Base-by-base conservation (phyloP, 495 filamentous ascomycete species). In the Amphirosellinia nigrospora region DNA sequence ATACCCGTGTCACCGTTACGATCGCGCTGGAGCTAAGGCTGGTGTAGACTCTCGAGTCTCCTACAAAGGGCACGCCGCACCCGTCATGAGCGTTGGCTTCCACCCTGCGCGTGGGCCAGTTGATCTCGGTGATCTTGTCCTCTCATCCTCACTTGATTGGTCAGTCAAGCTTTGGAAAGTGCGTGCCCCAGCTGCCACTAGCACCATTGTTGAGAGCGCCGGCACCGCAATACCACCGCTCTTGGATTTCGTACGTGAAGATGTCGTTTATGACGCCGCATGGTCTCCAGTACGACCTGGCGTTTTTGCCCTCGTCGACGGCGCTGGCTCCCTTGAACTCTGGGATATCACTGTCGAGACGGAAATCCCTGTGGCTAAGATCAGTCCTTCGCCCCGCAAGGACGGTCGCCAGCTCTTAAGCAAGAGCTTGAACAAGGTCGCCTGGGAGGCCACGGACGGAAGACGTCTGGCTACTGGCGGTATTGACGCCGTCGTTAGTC, bases 131-230 rank as follows among this genome's bases (percentile, higher is more conserved):
- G 96, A 99, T 71, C 84, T 99, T 3, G 91, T 98, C 53, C 86
- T 99, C 39, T 92, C 90, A 28, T 89, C 91, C 15, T 92, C 90
- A 52, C 83, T 98, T 15, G 96, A 99, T 83, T 99, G 96, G 96
- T 94, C 90, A 74, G 94, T 97, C 68, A 97, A 96, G 80, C 84
- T 99, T 30, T 99, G 96, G 96, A 95, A 94, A 79, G 91, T 95
- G 23, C 89, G 93, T 4, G 90, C 96, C 3, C 90, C 93, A 9
- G 90, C 89, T 0, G 89, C 89, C 8, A 90, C 87, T 0, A 86
- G 86, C 34, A 82, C 84, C 34, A 80, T 78, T 23, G 80, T 84
- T 53, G 79, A 79, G 46, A 85, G 87, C 23, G 86, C 88, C 19
- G 81, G 80, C 23, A 77, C 74, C 11, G 79, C 84, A 30, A 86